A percentile compares a stretch with the other conserved stretches of the same genome.
phyloP scores from a whole-genome alignment of 805 yeast species.

The Cyberlindnera mycetangii region DNA sequence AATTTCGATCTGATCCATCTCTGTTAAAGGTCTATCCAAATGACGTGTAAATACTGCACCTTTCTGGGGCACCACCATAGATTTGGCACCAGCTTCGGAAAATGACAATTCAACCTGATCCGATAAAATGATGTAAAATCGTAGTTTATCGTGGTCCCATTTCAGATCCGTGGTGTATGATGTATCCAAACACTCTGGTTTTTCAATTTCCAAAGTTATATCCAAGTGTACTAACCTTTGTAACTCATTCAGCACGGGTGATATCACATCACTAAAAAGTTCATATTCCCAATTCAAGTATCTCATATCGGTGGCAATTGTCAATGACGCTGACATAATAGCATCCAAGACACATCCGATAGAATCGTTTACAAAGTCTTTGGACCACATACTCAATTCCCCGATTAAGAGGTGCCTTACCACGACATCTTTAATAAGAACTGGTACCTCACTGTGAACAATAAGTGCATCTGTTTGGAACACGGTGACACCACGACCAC shows the following conservation, averaged over 20 bases:
- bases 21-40: constrained; percentile 8
- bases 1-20: constrained; percentile 13
- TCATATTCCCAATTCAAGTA: constrained; percentile 15
- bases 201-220: constrained; percentile 3
- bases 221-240: constrained; percentile 3
- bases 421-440: constrained; percentile 13
- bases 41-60: constrained; percentile 1
- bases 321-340: constrained; percentile 1
- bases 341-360: constrained; percentile 4
- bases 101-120: background rate
- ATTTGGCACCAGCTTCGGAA: background rate
- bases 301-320: constrained; percentile 3
- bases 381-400: constrained; percentile 5
- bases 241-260: constrained; percentile 11
- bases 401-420: constrained; percentile 5
- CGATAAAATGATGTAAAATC: constrained; percentile 1
- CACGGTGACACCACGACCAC: constrained; percentile 4
- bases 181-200: background rate
- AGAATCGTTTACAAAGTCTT: background rate
- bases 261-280: constrained; percentile 9
- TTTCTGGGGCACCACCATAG: background rate
- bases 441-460: constrained; percentile 12
- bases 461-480: constrained; percentile 20
- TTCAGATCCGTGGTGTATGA: background rate
- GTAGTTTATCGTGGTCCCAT: constrained; percentile 5